These are phyloP conservation scores for Mycena venus DNA, from an alignment of 768 basidiomycete genomes.

Conservation along the genomic window DNA sequence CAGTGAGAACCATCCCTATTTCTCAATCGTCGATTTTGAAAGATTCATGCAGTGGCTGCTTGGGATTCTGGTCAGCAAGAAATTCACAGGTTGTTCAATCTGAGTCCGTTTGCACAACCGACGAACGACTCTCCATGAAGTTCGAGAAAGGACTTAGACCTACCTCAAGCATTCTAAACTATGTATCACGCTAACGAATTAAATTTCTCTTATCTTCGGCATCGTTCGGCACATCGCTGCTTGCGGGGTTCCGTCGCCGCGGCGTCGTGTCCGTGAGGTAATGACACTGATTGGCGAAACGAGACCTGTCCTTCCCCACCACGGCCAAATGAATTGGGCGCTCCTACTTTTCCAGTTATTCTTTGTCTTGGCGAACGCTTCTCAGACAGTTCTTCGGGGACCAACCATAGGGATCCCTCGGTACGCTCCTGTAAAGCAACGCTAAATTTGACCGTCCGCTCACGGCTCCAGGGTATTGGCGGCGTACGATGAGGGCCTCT, in stretches of 20 bases:
- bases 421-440: neutral
- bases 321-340: constrained; percentile 1
- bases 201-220: neutral
- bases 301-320: neutral
- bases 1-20: neutral
- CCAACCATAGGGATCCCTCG: neutral
- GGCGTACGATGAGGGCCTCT: constrained; percentile 33
- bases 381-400: neutral
- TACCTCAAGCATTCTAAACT: too few relatives aligned
- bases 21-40: neutral
- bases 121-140: neutral
- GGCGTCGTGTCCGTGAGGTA: too few relatives aligned
- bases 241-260: neutral
- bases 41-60: neutral
- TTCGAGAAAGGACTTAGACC: too few relatives aligned
- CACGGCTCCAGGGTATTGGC: neutral
- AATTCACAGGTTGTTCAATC: constrained; percentile 11
- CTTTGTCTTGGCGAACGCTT: neutral
- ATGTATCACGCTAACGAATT: too few relatives aligned
- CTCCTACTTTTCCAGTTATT: neutral
- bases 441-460: neutral
- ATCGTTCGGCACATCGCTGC: neutral
- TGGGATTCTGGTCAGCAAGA: constrained; percentile 8
- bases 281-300: neutral
- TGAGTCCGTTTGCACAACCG: constrained; percentile 2